Evolutionary conservation across 495 filamentous ascomycete species (phyloP).

Genomic region (Pseudevernia furfuracea): DNA sequence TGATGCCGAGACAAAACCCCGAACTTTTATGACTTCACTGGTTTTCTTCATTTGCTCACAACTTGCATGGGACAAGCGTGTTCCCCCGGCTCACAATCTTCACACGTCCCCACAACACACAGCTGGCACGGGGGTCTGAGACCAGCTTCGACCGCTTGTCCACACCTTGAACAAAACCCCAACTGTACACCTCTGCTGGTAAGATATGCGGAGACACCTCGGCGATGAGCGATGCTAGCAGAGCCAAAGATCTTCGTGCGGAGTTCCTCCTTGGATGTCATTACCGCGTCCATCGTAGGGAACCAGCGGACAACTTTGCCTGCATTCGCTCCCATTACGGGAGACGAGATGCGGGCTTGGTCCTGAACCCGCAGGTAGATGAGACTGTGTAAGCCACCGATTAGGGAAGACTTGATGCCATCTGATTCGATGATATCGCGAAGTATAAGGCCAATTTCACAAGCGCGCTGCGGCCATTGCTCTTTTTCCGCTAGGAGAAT

Average conservation of each 20-base stretch:
- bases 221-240: conserved; percentile 14
- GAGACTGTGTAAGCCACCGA: conserved; percentile 7
- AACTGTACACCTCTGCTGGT: not conserved
- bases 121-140: not conserved
- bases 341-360: not conserved
- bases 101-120: conserved; percentile 13
- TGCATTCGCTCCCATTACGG: conserved; percentile 15
- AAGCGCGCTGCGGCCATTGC: conserved; percentile 10
- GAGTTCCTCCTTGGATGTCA: conserved; percentile 15
- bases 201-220: conserved; percentile 11
- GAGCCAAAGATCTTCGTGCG: conserved; percentile 15
- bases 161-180: conserved; percentile 15
- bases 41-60: not conserved
- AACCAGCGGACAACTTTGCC: conserved; percentile 9
- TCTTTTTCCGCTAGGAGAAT: conserved; percentile 12
- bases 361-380: conserved; percentile 8
- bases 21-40: too few relatives aligned
- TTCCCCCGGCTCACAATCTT: conserved; percentile 7
- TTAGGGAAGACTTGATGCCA: not conserved
- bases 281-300: conserved; percentile 14
- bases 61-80: conserved; percentile 14
- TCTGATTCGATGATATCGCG: conserved; percentile 4
- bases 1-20: too few relatives aligned
- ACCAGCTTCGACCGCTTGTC: conserved; percentile 7
- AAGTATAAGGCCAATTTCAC: conserved; percentile 8